Conservation (phyloP, 1,284 basidiomycete species). For the Schizophyllum commune region DNA sequence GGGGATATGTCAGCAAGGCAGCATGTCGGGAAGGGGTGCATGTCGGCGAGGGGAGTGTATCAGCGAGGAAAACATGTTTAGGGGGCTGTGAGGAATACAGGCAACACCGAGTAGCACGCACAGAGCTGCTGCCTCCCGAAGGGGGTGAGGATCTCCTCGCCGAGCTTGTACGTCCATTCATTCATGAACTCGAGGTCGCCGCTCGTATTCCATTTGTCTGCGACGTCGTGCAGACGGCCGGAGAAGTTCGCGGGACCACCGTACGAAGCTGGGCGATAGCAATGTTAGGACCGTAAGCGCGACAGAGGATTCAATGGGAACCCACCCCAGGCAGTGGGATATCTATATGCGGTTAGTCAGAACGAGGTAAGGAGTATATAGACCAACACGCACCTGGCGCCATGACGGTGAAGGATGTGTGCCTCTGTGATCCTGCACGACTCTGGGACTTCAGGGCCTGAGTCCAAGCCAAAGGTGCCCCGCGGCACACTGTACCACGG, state of each 20-base stretch:
- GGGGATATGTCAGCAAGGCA: neutral
- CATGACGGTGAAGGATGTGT: slow-evolving; percentile 75
- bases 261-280: slow-evolving; percentile 38
- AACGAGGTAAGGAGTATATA: neutral
- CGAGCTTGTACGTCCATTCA: slow-evolving; percentile 75
- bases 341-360: slow-evolving; percentile 18
- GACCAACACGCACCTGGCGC: slow-evolving; percentile 38
- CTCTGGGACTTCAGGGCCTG: slow-evolving; percentile 61
- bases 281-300: neutral
- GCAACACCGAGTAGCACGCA: slow-evolving; percentile 24
- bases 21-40: too few relatives aligned
- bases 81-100: neutral
- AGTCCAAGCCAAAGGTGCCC: slow-evolving; percentile 65
- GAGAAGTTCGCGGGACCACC: slow-evolving; percentile 65
- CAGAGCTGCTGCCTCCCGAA: slow-evolving; percentile 78
- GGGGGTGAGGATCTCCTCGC: slow-evolving; percentile 75
- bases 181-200: slow-evolving; percentile 70
- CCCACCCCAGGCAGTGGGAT: slow-evolving; percentile 67
- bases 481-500: slow-evolving; percentile 78
- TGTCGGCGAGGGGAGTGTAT: too few relatives aligned
- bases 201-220: slow-evolving; percentile 51
- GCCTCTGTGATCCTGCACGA: slow-evolving; percentile 65
- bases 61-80: neutral
- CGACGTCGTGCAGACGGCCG: slow-evolving; percentile 42
- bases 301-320: slow-evolving; percentile 7